A percentile compares a stretch with the other conserved stretches of the same genome.
Conservation (phyloP, 495 filamentous ascomycete genomes). For the Aspergillus incahuasiensis region DNA sequence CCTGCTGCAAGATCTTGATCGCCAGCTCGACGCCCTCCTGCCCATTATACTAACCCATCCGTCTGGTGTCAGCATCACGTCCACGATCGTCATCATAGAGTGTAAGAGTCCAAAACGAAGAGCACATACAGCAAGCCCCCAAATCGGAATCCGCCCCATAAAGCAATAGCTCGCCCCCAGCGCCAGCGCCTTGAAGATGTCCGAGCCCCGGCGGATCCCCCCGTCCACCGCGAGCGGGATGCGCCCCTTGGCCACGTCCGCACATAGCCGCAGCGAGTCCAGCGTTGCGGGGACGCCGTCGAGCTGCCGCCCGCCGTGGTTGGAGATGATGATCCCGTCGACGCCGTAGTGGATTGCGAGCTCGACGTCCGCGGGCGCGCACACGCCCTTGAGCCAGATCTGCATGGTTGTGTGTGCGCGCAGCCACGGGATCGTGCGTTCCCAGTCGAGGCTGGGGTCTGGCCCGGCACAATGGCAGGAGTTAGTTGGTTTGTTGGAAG, state of each 20-base stretch:
- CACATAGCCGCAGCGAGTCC: slow-evolving; percentile 82
- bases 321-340: slow-evolving; percentile 53
- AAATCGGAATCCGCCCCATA: slow-evolving; percentile 76
- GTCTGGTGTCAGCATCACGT: slow-evolving; percentile 19
- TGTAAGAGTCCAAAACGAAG: too few species aligned
- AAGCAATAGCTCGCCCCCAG: slow-evolving; percentile 80
- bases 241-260: slow-evolving; percentile 71
- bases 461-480: too few species aligned
- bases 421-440: slow-evolving; percentile 82
- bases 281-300: slow-evolving; percentile 67
- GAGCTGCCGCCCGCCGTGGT: slow-evolving; percentile 33
- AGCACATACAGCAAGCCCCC: slow-evolving; percentile 49
- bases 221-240: slow-evolving; percentile 86
- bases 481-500: too few species aligned
- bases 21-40: slow-evolving; percentile 35
- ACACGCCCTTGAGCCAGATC: slow-evolving; percentile 89
- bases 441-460: slow-evolving; percentile 79
- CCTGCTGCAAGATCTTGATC: slow-evolving; percentile 34
- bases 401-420: slow-evolving; percentile 79
- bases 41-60: slow-evolving; percentile 40
- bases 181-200: slow-evolving; percentile 92
- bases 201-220: slow-evolving; percentile 79
- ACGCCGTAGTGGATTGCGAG: slow-evolving; percentile 44
- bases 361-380: slow-evolving; percentile 50
- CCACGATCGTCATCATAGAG: too few species aligned